phyloP scores from a whole-genome alignment of 2,329 filamentous ascomycete species.

The Epichloe uncinata region DNA sequence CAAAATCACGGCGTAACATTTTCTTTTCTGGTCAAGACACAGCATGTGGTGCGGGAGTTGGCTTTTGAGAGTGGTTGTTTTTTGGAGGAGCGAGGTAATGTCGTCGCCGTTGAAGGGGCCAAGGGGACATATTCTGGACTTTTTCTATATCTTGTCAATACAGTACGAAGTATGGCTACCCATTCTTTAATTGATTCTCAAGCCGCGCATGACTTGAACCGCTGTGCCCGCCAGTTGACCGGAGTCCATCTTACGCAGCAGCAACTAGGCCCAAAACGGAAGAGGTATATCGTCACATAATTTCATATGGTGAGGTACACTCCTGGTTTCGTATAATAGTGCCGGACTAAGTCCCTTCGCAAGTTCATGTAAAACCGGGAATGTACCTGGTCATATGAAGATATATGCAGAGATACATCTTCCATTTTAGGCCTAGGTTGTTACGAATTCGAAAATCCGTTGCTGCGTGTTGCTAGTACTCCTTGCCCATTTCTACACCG shows the following conservation, averaged over 20 bases:
- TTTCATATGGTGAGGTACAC: too few relatives aligned
- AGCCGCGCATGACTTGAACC: constrained; percentile 22
- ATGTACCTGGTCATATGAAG: too few relatives aligned
- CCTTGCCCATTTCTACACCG: constrained; percentile 53
- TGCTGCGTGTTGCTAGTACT: constrained; percentile 23
- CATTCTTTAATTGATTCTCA: neutral
- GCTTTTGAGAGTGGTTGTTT: constrained; percentile 1
- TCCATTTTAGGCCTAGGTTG: too few relatives aligned
- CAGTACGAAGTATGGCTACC: neutral
- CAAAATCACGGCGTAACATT: constrained; percentile 11
- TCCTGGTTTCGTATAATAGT: too few relatives aligned
- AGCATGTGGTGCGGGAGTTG: constrained; percentile 7
- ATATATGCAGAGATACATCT: too few relatives aligned
- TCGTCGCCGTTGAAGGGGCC: neutral
- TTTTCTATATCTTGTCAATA: neutral
- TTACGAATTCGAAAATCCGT: constrained; percentile 20
- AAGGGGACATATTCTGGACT: neutral
- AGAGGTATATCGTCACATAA: too few relatives aligned
- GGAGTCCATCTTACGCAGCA: constrained; percentile 11
- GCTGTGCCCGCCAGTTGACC: constrained; percentile 23
- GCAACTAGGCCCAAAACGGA: too few relatives aligned
- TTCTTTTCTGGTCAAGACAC: constrained; percentile 1
- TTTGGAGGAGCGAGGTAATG: neutral
- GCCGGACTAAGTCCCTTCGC: too few relatives aligned
- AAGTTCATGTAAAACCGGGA: too few relatives aligned